Conservation (phyloP, 331 rosid species). For the Telfairia occidentalis region DNA sequence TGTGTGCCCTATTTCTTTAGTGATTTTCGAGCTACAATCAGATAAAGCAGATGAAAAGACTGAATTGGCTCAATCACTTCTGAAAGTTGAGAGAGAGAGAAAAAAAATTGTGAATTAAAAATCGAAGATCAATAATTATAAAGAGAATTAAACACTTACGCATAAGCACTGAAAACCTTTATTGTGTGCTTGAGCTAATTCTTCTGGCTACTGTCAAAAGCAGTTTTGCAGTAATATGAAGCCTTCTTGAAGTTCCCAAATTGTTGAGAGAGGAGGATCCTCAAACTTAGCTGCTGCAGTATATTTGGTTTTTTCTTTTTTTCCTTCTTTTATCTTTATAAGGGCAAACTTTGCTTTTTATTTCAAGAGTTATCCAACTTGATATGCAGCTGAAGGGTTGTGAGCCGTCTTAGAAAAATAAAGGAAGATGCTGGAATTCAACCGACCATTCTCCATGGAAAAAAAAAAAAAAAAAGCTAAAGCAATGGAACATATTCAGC, state of each 20-base stretch:
- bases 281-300: background rate
- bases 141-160: background rate
- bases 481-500: constrained; percentile 43
- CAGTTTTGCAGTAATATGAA: background rate
- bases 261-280: background rate
- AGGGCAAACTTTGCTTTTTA: constrained; percentile 1
- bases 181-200: background rate
- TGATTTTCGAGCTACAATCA: background rate
- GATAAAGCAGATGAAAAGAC: constrained; percentile 1
- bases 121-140: background rate
- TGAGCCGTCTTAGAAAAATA: constrained; percentile 14
- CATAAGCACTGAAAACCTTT: background rate
- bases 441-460: constrained; percentile 62
- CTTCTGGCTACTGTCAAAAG: background rate
- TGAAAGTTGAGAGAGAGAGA: background rate
- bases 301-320: background rate
- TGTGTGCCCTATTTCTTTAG: background rate
- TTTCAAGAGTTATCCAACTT: constrained; percentile 20
- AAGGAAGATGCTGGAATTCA: constrained; percentile 78
- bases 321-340: too few species aligned
- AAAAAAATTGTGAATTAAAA: background rate
- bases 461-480: too few species aligned
- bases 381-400: constrained; percentile 27
- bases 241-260: background rate
- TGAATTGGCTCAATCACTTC: background rate